Percentiles rank a stretch among this genome's conserved stretches.
phyloP scores from a whole-genome alignment of 768 basidiomycete genomes.

The Suillus ampliporus region DNA sequence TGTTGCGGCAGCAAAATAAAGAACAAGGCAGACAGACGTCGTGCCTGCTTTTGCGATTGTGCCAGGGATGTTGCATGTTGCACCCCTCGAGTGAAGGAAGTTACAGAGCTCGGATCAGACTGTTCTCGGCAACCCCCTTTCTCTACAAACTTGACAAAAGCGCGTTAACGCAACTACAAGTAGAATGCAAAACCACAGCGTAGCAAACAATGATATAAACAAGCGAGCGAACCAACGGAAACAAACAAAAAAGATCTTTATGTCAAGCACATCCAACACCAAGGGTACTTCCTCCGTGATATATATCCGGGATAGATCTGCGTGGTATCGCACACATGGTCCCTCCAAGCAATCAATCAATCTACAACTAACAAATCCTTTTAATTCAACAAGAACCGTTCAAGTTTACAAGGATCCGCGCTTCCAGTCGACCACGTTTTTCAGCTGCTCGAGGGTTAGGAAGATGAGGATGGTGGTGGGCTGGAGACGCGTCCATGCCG shows the following conservation, averaged over 20 bases:
- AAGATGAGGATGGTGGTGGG: slow-evolving; percentile 91
- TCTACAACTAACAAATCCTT: background rate
- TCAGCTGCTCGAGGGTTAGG: slow-evolving; percentile 82
- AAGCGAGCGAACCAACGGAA: background rate
- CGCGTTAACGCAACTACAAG: background rate
- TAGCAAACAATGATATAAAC: background rate
- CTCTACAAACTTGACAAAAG: background rate
- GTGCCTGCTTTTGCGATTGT: no score
- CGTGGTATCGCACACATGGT: slow-evolving; percentile 6
- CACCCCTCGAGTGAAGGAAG: no score
- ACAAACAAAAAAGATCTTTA: background rate
- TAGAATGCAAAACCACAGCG: background rate
- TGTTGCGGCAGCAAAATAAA: no score
- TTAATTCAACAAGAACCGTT: background rate
- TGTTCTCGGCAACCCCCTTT: no score
- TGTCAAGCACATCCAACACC: background rate
- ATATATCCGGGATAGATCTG: slow-evolving; percentile 2
- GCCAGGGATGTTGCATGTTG: no score
- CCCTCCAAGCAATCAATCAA: background rate
- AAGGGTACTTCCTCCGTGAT: background rate
- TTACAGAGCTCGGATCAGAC: no score
- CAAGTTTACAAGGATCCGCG: slow-evolving; percentile 36
- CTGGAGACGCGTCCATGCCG: slow-evolving; percentile 85
- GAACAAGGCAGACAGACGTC: no score
- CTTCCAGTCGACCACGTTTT: slow-evolving; percentile 69